A percentile compares a stretch with the other conserved stretches of the same genome.
Conservation (phyloP, 2,329 filamentous ascomycete species). For the Aspergillus sojae region DNA sequence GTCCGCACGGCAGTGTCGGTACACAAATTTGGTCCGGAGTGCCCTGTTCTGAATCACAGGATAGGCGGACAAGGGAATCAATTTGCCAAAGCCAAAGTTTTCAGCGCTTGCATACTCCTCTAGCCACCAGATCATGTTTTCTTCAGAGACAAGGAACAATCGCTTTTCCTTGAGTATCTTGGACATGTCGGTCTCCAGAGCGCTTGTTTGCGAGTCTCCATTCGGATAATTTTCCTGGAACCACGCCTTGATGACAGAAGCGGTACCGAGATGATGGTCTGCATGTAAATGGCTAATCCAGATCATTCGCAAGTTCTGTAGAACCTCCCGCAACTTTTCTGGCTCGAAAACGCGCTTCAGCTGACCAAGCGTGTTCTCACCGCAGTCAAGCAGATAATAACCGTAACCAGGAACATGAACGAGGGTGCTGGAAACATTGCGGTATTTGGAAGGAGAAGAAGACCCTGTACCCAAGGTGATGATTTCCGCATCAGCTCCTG, state of each 20-base stretch:
- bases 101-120: slow-evolving; percentile 79
- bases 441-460: slow-evolving; percentile 85
- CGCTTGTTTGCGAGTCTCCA: slow-evolving; percentile 42
- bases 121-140: slow-evolving; percentile 74
- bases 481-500: slow-evolving; percentile 76
- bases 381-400: slow-evolving; percentile 88
- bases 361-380: slow-evolving; percentile 90
- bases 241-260: slow-evolving; percentile 82
- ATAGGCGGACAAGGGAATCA: slow-evolving; percentile 54
- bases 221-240: slow-evolving; percentile 58
- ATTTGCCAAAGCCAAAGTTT: slow-evolving; percentile 67
- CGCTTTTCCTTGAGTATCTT: slow-evolving; percentile 45
- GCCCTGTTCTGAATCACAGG: slow-evolving; percentile 20
- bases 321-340: slow-evolving; percentile 66
- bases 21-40: slow-evolving; percentile 31
- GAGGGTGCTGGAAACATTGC: slow-evolving; percentile 90
- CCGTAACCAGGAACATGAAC: slow-evolving; percentile 81
- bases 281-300: slow-evolving; percentile 97
- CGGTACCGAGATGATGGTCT: slow-evolving; percentile 88
- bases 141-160: slow-evolving; percentile 70
- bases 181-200: slow-evolving; percentile 34
- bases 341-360: slow-evolving; percentile 72
- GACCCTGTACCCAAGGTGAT: slow-evolving; percentile 90
- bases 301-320: slow-evolving; percentile 77
- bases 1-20: slow-evolving; percentile 32